phyloP scores from a whole-genome alignment of 2,329 filamentous ascomycete genomes.

The Didymella pinodella region DNA sequence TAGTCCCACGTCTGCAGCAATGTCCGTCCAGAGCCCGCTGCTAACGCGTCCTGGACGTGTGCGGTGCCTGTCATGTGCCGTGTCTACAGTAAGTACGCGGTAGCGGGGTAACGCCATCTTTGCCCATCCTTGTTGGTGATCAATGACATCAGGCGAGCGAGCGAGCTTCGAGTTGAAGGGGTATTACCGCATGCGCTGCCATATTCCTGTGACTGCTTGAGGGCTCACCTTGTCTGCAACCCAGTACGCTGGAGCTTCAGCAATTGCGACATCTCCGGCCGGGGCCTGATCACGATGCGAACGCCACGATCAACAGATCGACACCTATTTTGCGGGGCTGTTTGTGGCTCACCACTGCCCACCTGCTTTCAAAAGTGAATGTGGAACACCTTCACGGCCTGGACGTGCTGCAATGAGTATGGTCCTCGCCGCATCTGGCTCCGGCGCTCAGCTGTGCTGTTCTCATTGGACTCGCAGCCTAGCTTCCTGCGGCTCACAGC shows the following conservation, averaged over 20 bases:
- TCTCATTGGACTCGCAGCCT: constrained; percentile 31
- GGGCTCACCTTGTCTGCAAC: neutral
- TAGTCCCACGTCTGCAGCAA: constrained; percentile 1
- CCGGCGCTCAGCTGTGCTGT: constrained; percentile 3
- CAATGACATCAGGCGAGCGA: constrained; percentile 12
- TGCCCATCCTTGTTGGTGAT: constrained; percentile 13
- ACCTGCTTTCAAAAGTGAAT: constrained; percentile 5
- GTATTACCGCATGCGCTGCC: neutral
- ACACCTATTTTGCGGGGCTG: constrained; percentile 10
- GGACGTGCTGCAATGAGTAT: constrained; percentile 25
- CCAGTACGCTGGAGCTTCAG: neutral
- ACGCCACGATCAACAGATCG: constrained; percentile 5
- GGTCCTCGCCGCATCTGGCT: constrained; percentile 22
- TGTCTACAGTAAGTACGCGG: neutral
- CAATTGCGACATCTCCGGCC: neutral
- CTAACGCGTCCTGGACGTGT: neutral
- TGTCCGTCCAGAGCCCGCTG: constrained; percentile 3
- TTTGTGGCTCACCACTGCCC: constrained; percentile 10
- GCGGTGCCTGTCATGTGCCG: constrained; percentile 4
- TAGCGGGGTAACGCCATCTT: constrained; percentile 14
- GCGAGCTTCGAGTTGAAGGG: neutral
- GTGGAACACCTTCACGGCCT: constrained; percentile 3
- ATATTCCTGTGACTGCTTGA: constrained; percentile 1
- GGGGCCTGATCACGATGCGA: neutral
- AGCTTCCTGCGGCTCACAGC: constrained; percentile 26